A percentile compares a stretch with the other conserved stretches of the same genome.
Conservation (phyloP, 805 yeast genomes). For the Wickerhamiella kurtzmanii region DNA sequence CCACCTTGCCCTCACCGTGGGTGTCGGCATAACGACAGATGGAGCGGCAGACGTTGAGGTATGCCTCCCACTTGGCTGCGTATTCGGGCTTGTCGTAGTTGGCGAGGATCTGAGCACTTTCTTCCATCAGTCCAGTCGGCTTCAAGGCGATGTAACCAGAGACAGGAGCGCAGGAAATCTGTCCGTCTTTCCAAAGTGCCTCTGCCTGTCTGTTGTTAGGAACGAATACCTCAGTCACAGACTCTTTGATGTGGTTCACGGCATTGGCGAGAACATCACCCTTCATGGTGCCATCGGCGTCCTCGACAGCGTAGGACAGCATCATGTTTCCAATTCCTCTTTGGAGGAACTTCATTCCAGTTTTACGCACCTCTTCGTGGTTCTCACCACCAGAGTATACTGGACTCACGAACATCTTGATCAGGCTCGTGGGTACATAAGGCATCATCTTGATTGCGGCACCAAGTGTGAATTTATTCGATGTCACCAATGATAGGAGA, state of each 20-base stretch:
- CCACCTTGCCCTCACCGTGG: conserved; percentile 36
- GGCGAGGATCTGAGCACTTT: conserved; percentile 61
- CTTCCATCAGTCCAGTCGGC: conserved; percentile 75
- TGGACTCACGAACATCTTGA: conserved; percentile 63
- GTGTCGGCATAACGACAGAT: conserved; percentile 42
- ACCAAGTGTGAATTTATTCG: conserved; percentile 23
- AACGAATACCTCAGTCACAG: conserved; percentile 55
- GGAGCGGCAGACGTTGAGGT: conserved; percentile 52
- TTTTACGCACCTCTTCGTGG: conserved; percentile 49
- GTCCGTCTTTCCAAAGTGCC: conserved; percentile 17
- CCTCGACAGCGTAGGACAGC: conserved; percentile 89
- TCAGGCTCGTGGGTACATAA: conserved; percentile 46
- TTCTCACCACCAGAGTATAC: conserved; percentile 87
- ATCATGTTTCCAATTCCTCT: conserved; percentile 88
- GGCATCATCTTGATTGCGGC: conserved; percentile 25
- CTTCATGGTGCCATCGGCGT: conserved; percentile 53
- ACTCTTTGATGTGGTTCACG: conserved; percentile 32
- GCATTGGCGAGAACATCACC: conserved; percentile 32
- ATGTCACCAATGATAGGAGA: conserved; percentile 23
- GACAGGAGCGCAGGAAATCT: conserved; percentile 52
- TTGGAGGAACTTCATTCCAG: conserved; percentile 52
- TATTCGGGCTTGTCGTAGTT: conserved; percentile 44
- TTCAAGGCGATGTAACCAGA: conserved; percentile 88
- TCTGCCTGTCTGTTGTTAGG: conserved; percentile 35
- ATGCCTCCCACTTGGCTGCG: conserved; percentile 37